phyloP scores from a whole-genome alignment of 495 filamentous ascomycete genomes.

The Trypethelium eluteriae region DNA sequence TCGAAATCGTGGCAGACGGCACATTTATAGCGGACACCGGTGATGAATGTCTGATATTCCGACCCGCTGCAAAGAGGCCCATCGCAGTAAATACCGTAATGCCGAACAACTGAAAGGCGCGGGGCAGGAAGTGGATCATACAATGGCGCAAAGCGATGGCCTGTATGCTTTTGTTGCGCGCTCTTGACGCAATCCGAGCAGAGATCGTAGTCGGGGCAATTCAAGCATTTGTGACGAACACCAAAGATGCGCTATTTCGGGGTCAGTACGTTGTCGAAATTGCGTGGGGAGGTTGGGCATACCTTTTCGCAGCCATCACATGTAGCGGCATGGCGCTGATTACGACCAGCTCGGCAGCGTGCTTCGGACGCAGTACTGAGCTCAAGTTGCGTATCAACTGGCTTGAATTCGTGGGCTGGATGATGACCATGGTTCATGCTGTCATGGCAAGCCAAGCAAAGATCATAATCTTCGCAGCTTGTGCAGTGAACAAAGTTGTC shows the following conservation, averaged over 20 bases:
- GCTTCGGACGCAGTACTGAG: conserved; percentile 49
- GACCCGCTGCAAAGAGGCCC: conserved; percentile 74
- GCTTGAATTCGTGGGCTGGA: conserved; percentile 72
- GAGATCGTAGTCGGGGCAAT: conserved; percentile 97
- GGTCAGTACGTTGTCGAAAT: conserved; percentile 27
- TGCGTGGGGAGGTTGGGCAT: conserved; percentile 18
- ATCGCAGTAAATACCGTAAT: conserved; percentile 89
- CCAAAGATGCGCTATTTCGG: conserved; percentile 60
- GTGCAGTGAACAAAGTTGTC: conserved; percentile 76
- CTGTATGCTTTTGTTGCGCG: conserved; percentile 61
- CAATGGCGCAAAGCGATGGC: conserved; percentile 84
- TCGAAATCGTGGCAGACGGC: conserved; percentile 94
- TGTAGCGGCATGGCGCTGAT: conserved; percentile 72
- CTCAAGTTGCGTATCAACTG: conserved; percentile 49
- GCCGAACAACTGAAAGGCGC: conserved; percentile 38
- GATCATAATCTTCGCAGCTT: conserved; percentile 80
- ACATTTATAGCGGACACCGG: conserved; percentile 89
- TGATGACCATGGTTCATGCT: conserved; percentile 82
- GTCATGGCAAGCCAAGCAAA: conserved; percentile 76
- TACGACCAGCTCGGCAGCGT: conserved; percentile 74
- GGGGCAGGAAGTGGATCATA: conserved; percentile 67
- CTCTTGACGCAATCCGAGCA: conserved; percentile 68
- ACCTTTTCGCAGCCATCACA: conserved; percentile 93
- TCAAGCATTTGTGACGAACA: conserved; percentile 92
- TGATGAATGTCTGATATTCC: conserved; percentile 57